Percentiles rank a stretch among this genome's conserved stretches.
Conservation (phyloP, 2,329 filamentous ascomycete species). For the Juglanconis juglandina region DNA sequence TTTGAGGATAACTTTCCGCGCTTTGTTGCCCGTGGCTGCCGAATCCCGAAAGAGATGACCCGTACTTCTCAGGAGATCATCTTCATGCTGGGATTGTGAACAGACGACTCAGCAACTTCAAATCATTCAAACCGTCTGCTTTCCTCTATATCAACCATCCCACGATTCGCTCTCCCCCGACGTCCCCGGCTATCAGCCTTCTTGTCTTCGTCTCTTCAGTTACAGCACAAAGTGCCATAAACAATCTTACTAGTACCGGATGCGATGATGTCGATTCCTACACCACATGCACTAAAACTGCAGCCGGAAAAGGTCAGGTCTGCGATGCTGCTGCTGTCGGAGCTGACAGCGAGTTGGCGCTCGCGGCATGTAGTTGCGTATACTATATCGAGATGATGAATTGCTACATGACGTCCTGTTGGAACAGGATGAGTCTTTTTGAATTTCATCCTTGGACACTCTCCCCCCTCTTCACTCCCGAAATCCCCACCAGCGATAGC, state of each 20-base stretch:
- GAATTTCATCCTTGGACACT: too few relatives aligned
- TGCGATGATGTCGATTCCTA: not conserved
- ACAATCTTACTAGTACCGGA: not conserved
- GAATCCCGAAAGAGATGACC: too few relatives aligned
- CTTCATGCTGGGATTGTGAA: too few relatives aligned
- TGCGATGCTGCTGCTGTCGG: not conserved
- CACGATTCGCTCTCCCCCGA: not conserved
- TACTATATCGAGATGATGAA: slow-evolving; percentile 28
- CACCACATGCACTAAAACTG: not conserved
- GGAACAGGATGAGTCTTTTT: slow-evolving; percentile 30
- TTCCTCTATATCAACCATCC: too few relatives aligned
- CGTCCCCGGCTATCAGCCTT: not conserved
- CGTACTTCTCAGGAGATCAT: too few relatives aligned
- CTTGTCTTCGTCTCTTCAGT: not conserved
- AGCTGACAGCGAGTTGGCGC: slow-evolving; percentile 7
- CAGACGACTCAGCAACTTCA: too few relatives aligned
- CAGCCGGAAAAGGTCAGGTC: not conserved
- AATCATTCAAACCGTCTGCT: too few relatives aligned
- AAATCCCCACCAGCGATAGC: too few relatives aligned
- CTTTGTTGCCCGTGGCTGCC: too few relatives aligned
- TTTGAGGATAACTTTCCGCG: too few relatives aligned
- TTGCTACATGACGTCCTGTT: slow-evolving; percentile 35
- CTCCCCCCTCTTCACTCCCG: too few relatives aligned
- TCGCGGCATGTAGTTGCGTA: slow-evolving; percentile 22
- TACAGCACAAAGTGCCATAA: not conserved